A percentile compares a stretch with the other conserved stretches of the same genome.
Evolutionary conservation across 108 stramenopile genomes (phyloP).

Genomic region (Conticribra guillardii): DNA sequence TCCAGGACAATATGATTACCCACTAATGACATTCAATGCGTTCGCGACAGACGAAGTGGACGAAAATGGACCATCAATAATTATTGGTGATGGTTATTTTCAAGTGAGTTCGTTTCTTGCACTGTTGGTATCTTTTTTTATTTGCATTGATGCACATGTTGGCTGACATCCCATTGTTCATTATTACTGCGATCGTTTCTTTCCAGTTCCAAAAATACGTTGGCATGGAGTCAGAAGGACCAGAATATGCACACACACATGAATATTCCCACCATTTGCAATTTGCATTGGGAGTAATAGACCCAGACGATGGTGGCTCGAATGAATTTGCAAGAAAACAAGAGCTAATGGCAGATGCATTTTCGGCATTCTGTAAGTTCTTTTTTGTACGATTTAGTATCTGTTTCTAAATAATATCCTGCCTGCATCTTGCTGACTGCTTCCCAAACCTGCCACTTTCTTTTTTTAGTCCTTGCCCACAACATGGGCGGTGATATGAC

Average conservation of each 20-base stretch:
- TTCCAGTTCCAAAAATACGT: slow-evolving; percentile 8
- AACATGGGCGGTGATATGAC: slow-evolving; percentile 37
- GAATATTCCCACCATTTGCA: slow-evolving; percentile 43
- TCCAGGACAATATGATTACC: slow-evolving; percentile 39
- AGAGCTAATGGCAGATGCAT: slow-evolving; percentile 49
- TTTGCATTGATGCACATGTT: not conserved
- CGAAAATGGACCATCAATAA: slow-evolving; percentile 33
- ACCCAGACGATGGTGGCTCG: not conserved
- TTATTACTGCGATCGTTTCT: not conserved
- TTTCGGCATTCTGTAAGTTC: slow-evolving; percentile 51
- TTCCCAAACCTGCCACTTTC: too few relatives aligned
- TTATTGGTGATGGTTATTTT: slow-evolving; percentile 49
- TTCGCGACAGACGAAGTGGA: slow-evolving; percentile 48
- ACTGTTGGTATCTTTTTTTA: slow-evolving; percentile 10
- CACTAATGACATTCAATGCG: slow-evolving; percentile 48
- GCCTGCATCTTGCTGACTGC: too few relatives aligned
- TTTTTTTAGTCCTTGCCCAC: slow-evolving; percentile 47
- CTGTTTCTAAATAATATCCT: too few relatives aligned
- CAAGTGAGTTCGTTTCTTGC: slow-evolving; percentile 12
- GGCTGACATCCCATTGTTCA: not conserved
- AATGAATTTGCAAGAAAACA: slow-evolving; percentile 17
- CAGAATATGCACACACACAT: slow-evolving; percentile 38
- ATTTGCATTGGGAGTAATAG: slow-evolving; percentile 8
- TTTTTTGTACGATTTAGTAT: too few relatives aligned
- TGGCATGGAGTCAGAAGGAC: slow-evolving; percentile 22